Base-by-base conservation (phyloP, 2,329 filamentous ascomycete species). In the Penicillium sp. region DNA sequence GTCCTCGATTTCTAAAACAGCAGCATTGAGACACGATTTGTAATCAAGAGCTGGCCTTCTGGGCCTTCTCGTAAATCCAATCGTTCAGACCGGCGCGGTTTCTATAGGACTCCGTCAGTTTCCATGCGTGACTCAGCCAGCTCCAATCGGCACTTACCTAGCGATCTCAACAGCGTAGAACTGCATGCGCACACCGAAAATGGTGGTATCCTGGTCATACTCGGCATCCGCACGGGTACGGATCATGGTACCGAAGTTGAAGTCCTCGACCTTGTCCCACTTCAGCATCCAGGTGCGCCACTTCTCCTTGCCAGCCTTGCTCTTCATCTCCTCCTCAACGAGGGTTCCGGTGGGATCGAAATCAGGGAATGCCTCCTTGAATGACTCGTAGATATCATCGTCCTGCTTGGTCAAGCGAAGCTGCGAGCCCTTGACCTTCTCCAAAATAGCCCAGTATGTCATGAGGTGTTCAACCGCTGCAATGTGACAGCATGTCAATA, bases 321-420 rank as follows among this genome's bases (percentile, higher is more conserved):
- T 97, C 87, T 99, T 99, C 93, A 99, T 97, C 68, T 90, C 83
- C 67, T 96, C 89, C 79, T 99, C 94, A 73, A 96, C 78, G 64
- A 99, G 88, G 12, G 89, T 89, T 42, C 79, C 86, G 19, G 87
- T 84, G 1, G 92, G 86, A 76, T 99, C 90, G 71, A 96, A 96
- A 31, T 97, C 94, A 64, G 94, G 94, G 70, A 99, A 97, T 50
- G 91, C 90, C 63, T 82, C 81, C 76, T 87, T 87, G 68, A 99
- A 89, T 77, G 97, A 91, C 65, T 90, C 89, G 77, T 90, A 87
- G 76, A 99, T 99, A 44, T 97, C 92, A 74, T 97, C 89, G 78
- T 99, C 94, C 70, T 96, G 84, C 80, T 93, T 94, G 61, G 94
- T 99, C 62, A 99, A 85, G 61, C 91, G 90, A 59, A 99, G 82